Evolutionary conservation across 2,329 filamentous ascomycete genomes (phyloP).

Genomic region (Alternaria longipes): DNA sequence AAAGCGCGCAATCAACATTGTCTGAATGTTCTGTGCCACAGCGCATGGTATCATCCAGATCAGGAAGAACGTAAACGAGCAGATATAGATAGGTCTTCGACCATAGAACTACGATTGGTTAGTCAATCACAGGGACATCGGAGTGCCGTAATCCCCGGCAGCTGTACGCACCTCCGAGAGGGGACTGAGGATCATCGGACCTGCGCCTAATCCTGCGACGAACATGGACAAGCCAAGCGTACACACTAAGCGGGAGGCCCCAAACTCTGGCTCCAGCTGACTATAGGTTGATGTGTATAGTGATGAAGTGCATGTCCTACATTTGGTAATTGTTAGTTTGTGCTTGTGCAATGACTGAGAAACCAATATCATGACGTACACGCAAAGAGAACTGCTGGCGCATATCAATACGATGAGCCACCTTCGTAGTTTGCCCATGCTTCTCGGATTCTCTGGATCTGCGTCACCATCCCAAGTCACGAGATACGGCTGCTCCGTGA

Average conservation of each 20-base stretch:
- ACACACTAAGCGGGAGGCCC: constrained; percentile 74
- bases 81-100: constrained; percentile 80
- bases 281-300: constrained; percentile 85
- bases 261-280: constrained; percentile 79
- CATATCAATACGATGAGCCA: constrained; percentile 83
- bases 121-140: constrained; percentile 1
- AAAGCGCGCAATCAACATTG: constrained; percentile 80
- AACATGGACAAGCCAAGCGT: constrained; percentile 84
- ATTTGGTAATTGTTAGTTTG: constrained; percentile 12
- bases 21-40: constrained; percentile 81
- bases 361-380: constrained; percentile 67
- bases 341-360: background rate
- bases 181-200: constrained; percentile 66
- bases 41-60: constrained; percentile 85
- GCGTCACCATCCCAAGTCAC: constrained; percentile 78
- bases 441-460: constrained; percentile 79
- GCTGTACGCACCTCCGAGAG: constrained; percentile 56
- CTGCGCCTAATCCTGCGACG: constrained; percentile 75
- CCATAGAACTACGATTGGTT: constrained; percentile 72
- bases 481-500: constrained; percentile 63
- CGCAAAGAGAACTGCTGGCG: constrained; percentile 78
- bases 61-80: constrained; percentile 76
- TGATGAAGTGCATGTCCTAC: constrained; percentile 83
- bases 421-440: constrained; percentile 70
- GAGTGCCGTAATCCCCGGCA: constrained; percentile 1